Conservation (phyloP, 2,329 filamentous ascomycete species). For the Onygena corvina region DNA sequence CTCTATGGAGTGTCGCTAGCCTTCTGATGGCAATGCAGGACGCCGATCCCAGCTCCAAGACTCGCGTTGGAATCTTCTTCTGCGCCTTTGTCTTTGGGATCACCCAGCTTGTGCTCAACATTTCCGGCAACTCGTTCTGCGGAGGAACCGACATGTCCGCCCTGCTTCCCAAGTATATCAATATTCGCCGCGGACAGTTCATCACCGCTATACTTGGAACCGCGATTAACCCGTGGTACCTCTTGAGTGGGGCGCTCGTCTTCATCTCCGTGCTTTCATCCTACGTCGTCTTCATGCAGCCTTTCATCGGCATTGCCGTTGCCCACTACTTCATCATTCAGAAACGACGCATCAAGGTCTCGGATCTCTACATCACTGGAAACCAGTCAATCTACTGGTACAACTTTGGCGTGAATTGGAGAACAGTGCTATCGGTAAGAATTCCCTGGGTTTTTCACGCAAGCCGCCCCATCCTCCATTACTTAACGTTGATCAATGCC, state of each 20-base stretch:
- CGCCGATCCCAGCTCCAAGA: constrained; percentile 22
- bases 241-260: constrained; percentile 36
- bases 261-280: constrained; percentile 39
- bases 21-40: constrained; percentile 31
- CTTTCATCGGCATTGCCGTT: constrained; percentile 29
- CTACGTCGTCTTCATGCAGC: constrained; percentile 38
- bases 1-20: constrained; percentile 36
- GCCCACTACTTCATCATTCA: constrained; percentile 29
- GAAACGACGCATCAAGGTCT: constrained; percentile 31
- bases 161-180: constrained; percentile 43
- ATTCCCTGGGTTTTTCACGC: neutral
- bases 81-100: constrained; percentile 35
- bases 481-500: neutral
- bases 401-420: constrained; percentile 34
- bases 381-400: constrained; percentile 38
- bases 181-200: constrained; percentile 45
- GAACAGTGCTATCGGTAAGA: constrained; percentile 24
- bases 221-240: constrained; percentile 38
- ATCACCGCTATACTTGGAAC: constrained; percentile 22
- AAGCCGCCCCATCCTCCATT: neutral
- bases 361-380: constrained; percentile 37
- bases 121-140: constrained; percentile 35
- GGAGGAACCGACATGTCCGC: constrained; percentile 44
- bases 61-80: constrained; percentile 39
- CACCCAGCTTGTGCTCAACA: constrained; percentile 37